Base-by-base conservation (phyloP, 768 basidiomycete species). In the Naganishia antarctica region DNA sequence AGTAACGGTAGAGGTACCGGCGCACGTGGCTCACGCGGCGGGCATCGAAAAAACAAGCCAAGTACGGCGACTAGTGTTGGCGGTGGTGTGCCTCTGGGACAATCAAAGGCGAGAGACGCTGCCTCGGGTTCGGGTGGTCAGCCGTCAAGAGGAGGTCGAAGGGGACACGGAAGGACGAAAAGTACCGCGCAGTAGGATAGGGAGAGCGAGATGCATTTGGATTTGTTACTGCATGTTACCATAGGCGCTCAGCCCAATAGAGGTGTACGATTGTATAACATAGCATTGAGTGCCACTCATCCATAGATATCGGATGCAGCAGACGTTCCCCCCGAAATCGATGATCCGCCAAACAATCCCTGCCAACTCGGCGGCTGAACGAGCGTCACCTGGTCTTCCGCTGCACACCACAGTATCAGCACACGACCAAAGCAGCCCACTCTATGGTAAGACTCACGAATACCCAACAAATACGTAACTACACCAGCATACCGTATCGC, bases 221-320 rank as follows among this genome's bases (percentile, higher is more conserved):
- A 37, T 7, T 37, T 37, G 7, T 7, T 37, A 37, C 15, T 15
- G 34, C 34, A 37, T n/a, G n/a, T n/a, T n/a, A n/a, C n/a, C n/a
- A n/a, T n/a, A n/a, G n/a, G n/a, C n/a, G n/a, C n/a, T n/a, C n/a
- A n/a, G n/a, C n/a, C n/a, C n/a, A n/a, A n/a, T n/a, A n/a, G n/a
- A n/a, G n/a, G n/a, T n/a, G n/a, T n/a, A n/a, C 8, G 25, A 47
- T 47, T 47, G 46, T 47, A 47, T 47, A 26, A 8, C 9, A 47
- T 21, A n/a, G 46, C 21, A 9, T 23, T 50, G 21, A 26, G 11
- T 12, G n/a, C 25, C 46, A 9, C n/a, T 41, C 37, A 60, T 41
- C 59, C 59, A 28, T 60, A 60, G 4, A 60, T 43, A 16, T 60
- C 59, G 21, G 59, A 43, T 21, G 43, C 43, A 18, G 43, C 43